A percentile compares a stretch with the other conserved stretches of the same genome.
Conservation (phyloP, 2,329 filamentous ascomycete species). For the Purpureocillium lavendulum region DNA sequence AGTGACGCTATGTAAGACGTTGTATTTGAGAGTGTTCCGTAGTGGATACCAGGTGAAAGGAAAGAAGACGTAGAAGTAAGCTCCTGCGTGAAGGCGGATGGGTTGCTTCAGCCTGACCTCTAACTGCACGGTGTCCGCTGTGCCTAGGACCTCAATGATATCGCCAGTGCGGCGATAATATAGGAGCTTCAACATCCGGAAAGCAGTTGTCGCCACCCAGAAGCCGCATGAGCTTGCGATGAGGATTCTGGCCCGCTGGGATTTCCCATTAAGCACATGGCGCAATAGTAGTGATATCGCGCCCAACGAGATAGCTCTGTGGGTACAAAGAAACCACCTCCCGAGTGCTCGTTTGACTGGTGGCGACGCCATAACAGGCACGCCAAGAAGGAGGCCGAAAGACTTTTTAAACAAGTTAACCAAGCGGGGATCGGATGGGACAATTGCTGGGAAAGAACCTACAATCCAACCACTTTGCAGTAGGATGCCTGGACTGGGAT, state of each 20-base stretch:
- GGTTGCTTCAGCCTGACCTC: slow-evolving; percentile 1
- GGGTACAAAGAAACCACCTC: slow-evolving; percentile 3
- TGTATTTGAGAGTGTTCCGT: neutral
- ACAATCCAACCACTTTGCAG: slow-evolving; percentile 2
- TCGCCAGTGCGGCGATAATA: neutral
- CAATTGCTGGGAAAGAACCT: neutral
- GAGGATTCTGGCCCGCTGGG: slow-evolving; percentile 1
- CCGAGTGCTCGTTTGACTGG: neutral
- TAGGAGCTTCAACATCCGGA: slow-evolving; percentile 1
- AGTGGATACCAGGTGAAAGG: slow-evolving; percentile 1
- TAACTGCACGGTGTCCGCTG: slow-evolving; percentile 1
- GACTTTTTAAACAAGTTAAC: neutral
- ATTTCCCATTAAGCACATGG: slow-evolving; percentile 1
- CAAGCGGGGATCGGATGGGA: neutral
- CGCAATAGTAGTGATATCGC: slow-evolving; percentile 1
- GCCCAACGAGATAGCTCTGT: slow-evolving; percentile 1
- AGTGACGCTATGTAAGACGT: slow-evolving; percentile 5
- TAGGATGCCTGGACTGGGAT: neutral
- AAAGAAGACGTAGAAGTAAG: slow-evolving; percentile 7
- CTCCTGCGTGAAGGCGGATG: slow-evolving; percentile 1
- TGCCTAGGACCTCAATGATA: slow-evolving; percentile 1
- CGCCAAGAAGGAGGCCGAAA: slow-evolving; percentile 1
- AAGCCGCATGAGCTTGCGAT: slow-evolving; percentile 1
- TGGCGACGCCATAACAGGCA: slow-evolving; percentile 1
- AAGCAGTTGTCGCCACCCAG: slow-evolving; percentile 2